phyloP scores from a whole-genome alignment of 495 filamentous ascomycete genomes.

The Penicillium cataractarum region DNA sequence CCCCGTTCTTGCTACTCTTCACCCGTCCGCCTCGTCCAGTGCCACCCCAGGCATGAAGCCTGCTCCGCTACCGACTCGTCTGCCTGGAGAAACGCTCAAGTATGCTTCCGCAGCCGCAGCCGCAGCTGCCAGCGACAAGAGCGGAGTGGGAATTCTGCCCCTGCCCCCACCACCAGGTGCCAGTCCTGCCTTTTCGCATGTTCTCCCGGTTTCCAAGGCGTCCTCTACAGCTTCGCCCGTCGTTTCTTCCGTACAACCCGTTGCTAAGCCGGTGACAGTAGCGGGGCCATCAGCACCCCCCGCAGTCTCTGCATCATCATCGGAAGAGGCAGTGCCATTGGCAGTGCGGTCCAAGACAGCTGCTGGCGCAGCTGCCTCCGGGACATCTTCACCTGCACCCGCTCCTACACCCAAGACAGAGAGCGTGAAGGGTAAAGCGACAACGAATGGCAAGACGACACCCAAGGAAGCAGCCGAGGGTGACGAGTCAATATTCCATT shows the following conservation, averaged over 20 bases:
- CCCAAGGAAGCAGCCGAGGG: conserved; percentile 36
- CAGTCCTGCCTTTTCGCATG: conserved; percentile 48
- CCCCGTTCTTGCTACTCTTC: conserved; percentile 82
- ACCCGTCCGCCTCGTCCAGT: conserved; percentile 54
- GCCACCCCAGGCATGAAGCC: conserved; percentile 84
- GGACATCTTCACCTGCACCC: conserved; percentile 24
- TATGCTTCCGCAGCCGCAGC: conserved; percentile 96
- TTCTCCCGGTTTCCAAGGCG: conserved; percentile 48
- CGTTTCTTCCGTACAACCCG: conserved; percentile 57
- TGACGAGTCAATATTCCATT: conserved; percentile 87
- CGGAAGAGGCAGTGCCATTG: conserved; percentile 36
- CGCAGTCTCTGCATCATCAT: conserved; percentile 36
- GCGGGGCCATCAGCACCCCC: background rate
- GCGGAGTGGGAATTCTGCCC: conserved; percentile 84
- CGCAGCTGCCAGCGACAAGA: conserved; percentile 90
- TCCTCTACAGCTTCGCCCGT: conserved; percentile 58
- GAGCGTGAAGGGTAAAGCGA: conserved; percentile 27
- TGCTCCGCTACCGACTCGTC: conserved; percentile 79
- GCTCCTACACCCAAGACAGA: conserved; percentile 46
- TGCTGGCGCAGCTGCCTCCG: conserved; percentile 12
- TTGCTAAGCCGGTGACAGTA: conserved; percentile 39
- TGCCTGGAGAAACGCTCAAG: conserved; percentile 88
- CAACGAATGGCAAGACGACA: conserved; percentile 39
- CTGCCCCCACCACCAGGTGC: conserved; percentile 84
- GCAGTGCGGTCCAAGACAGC: conserved; percentile 54